Evolutionary conservation across 768 basidiomycete genomes (phyloP).

Genomic region (Rhodotorula diobovata): DNA sequence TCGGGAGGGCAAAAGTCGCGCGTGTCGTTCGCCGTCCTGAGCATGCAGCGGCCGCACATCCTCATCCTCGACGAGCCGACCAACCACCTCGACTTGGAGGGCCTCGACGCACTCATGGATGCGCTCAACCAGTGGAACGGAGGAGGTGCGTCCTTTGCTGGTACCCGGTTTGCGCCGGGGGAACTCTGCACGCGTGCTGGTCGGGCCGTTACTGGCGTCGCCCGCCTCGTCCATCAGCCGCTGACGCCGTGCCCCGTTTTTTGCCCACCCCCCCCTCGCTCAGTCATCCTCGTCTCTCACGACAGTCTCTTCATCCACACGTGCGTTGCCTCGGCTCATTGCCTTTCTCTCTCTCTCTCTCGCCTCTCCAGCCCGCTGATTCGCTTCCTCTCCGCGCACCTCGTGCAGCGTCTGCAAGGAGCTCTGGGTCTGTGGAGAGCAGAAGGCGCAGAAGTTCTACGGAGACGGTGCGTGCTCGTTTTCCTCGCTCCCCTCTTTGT

Average conservation of each 20-base stretch:
- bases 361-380: no score
- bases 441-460: slow-evolving; percentile 33
- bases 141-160: slow-evolving; percentile 18
- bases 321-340: not conserved
- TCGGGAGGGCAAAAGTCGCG: slow-evolving; percentile 95
- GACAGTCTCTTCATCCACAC: slow-evolving; percentile 12
- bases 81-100: slow-evolving; percentile 53
- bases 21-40: slow-evolving; percentile 76
- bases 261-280: not conserved
- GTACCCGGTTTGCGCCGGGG: no score
- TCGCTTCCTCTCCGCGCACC: no score
- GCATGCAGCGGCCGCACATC: slow-evolving; percentile 83
- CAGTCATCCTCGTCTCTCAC: slow-evolving; percentile 40
- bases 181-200: not conserved
- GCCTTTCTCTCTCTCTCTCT: not conserved
- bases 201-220: no score
- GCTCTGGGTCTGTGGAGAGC: slow-evolving; percentile 39
- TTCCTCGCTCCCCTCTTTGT: no score
- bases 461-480: slow-evolving; percentile 32
- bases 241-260: not conserved
- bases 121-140: slow-evolving; percentile 54
- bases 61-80: slow-evolving; percentile 76
- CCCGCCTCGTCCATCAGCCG: not conserved
- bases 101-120: slow-evolving; percentile 88
- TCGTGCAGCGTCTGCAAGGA: slow-evolving; percentile 39